These are phyloP conservation scores for Pyrenochaeta sp. DNA, from an alignment of 2,329 filamentous ascomycete genomes.

Conservation along the genomic window DNA sequence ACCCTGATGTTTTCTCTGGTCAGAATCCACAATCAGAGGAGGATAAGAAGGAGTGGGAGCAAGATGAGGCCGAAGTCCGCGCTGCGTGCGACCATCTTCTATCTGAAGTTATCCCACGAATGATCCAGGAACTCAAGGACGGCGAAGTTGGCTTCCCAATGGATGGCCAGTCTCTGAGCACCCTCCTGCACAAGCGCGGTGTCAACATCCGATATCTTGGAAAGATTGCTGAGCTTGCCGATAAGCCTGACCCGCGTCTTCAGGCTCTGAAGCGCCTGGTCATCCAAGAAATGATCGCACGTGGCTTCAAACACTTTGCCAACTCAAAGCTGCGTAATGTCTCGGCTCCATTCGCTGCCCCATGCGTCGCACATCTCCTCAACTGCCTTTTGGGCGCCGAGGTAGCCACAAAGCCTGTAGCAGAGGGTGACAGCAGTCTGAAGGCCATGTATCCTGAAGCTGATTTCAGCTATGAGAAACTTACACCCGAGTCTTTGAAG, in stretches of 20 bases:
- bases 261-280: conserved; percentile 79
- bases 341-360: conserved; percentile 79
- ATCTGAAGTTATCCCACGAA: conserved; percentile 79
- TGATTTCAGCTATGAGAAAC: conserved; percentile 80
- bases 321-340: conserved; percentile 81
- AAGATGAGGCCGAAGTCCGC: conserved; percentile 89
- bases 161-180: conserved; percentile 92
- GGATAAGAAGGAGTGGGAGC: conserved; percentile 82
- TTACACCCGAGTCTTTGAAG: conserved; percentile 77
- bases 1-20: conserved; percentile 94
- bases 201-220: conserved; percentile 98
- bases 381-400: conserved; percentile 88
- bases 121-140: conserved; percentile 86
- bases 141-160: conserved; percentile 97
- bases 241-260: conserved; percentile 69
- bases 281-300: conserved; percentile 91
- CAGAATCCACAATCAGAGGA: conserved; percentile 89
- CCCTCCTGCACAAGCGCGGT: conserved; percentile 92
- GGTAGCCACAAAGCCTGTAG: conserved; percentile 78
- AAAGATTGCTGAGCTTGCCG: conserved; percentile 74
- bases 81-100: conserved; percentile 82
- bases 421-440: conserved; percentile 78
- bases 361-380: conserved; percentile 84
- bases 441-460: conserved; percentile 80
- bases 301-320: conserved; percentile 92